Evolutionary conservation across 805 yeast species (phyloP).

Genomic region (Ogataea corticis): DNA sequence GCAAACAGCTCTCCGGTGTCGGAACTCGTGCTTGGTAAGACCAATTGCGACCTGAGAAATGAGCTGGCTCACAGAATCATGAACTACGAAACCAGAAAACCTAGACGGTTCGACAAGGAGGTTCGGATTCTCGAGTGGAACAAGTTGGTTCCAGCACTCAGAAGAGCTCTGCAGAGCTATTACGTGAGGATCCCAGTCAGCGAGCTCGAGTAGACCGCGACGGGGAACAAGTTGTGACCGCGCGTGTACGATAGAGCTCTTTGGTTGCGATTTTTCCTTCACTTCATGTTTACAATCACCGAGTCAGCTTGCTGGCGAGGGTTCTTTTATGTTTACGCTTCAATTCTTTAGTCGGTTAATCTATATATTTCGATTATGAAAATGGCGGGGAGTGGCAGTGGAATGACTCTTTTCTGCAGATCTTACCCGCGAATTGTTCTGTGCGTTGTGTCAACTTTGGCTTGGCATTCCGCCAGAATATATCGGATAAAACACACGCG

Average conservation of each 20-base stretch:
- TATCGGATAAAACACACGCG: too few relatives aligned
- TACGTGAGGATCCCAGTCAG: constrained; percentile 55
- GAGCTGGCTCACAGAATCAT: constrained; percentile 66
- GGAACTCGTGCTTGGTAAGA: constrained; percentile 13
- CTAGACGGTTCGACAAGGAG: constrained; percentile 69
- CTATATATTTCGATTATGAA: background rate
- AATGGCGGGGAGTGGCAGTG: too few relatives aligned
- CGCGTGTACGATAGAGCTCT: background rate
- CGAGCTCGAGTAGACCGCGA: constrained; percentile 7
- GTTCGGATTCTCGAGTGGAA: constrained; percentile 64
- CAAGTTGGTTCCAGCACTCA: constrained; percentile 57
- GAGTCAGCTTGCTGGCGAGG: background rate
- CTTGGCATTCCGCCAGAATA: too few relatives aligned
- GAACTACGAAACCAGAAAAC: constrained; percentile 62
- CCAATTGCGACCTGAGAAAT: constrained; percentile 40
- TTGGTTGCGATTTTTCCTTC: too few relatives aligned
- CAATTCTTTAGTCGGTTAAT: background rate
- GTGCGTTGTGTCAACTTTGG: too few relatives aligned
- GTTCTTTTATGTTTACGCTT: constrained; percentile 3
- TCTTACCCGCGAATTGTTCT: too few relatives aligned
- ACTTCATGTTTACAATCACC: background rate
- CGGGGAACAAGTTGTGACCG: background rate
- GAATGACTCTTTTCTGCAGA: too few relatives aligned
- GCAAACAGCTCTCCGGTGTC: constrained; percentile 11
- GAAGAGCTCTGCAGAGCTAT: constrained; percentile 65